A percentile compares a stretch with the other conserved stretches of the same genome.
These are phyloP conservation scores for Vaccinium macrocarpon DNA, from an alignment of 148 eudicot species.

Conservation along the genomic window DNA sequence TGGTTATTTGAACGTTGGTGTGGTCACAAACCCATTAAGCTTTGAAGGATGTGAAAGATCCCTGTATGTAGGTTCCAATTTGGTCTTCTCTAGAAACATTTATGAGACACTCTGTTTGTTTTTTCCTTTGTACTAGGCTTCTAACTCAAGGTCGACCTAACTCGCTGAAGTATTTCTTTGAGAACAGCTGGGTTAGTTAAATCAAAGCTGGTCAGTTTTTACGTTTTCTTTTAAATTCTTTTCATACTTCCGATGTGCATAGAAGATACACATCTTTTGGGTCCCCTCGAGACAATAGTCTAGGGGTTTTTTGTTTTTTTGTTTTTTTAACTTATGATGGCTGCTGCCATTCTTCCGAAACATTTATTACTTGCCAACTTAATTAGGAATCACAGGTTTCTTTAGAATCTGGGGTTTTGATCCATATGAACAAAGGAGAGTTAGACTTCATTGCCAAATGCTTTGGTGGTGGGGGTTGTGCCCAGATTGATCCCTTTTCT, in stretches of 20 bases:
- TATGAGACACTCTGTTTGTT: not conserved
- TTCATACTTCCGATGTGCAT: too few relatives aligned
- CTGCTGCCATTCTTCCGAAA: not conserved
- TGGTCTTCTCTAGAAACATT: not conserved
- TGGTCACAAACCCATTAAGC: conserved; percentile 93
- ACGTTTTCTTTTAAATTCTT: too few relatives aligned
- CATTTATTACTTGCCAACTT: not conserved
- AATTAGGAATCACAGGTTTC: conserved; percentile 1
- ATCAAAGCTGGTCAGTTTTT: too few relatives aligned
- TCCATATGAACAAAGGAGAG: not conserved
- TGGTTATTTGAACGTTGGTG: conserved; percentile 95
- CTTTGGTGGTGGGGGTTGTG: not conserved
- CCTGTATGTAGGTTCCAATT: conserved; percentile 65
- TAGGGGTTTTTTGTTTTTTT: not conserved
- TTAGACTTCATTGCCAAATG: not conserved
- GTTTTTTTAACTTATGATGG: not conserved
- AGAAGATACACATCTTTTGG: not conserved
- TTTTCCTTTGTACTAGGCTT: not conserved
- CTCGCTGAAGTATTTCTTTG: too few relatives aligned
- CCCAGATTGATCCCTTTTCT: not conserved
- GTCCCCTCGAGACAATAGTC: not conserved
- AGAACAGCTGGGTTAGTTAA: too few relatives aligned
- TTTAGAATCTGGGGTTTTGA: not conserved
- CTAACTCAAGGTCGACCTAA: not conserved
- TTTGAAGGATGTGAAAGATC: conserved; percentile 98